Percentiles rank a stretch among this genome's conserved stretches.
Evolutionary conservation across 768 basidiomycete genomes (phyloP).

Genomic region (Rhizopogon rudus): DNA sequence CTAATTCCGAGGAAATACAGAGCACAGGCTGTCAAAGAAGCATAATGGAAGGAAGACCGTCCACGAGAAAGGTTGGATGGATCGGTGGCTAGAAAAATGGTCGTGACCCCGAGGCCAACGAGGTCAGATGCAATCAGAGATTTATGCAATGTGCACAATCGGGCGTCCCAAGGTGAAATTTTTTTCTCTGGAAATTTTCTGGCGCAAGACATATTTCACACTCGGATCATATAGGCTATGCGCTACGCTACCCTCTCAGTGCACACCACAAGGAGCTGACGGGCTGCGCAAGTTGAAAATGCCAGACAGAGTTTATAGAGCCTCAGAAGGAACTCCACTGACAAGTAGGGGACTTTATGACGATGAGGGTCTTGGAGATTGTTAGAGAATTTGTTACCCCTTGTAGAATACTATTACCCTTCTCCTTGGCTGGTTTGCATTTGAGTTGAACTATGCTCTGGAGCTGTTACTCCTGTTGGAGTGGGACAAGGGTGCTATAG

Average conservation of each 20-base stretch:
- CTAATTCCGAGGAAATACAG: constrained; percentile 93
- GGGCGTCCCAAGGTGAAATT: constrained; percentile 75
- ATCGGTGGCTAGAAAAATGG: constrained; percentile 68
- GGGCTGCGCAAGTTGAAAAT: constrained; percentile 72
- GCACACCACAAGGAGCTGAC: constrained; percentile 84
- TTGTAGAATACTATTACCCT: not conserved
- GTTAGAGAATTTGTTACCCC: not conserved
- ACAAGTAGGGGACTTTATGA: constrained; percentile 71
- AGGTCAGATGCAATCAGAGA: constrained; percentile 75
- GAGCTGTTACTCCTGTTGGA: not conserved
- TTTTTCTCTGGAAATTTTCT: not conserved
- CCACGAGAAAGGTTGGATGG: constrained; percentile 89
- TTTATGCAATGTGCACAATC: constrained; percentile 85
- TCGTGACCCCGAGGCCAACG: constrained; percentile 82
- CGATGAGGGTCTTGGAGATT: constrained; percentile 34
- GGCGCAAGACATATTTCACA: no score
- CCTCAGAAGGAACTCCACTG: constrained; percentile 58
- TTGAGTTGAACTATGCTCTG: not conserved
- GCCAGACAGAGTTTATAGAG: constrained; percentile 59
- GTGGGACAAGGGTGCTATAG: no score
- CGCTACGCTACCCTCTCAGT: constrained; percentile 74
- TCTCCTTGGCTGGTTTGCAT: not conserved
- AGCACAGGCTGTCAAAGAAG: constrained; percentile 89
- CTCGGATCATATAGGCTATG: constrained; percentile 61
- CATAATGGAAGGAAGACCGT: constrained; percentile 85